These are phyloP conservation scores for Aureobasidium sp. DNA, from an alignment of 2,329 filamentous ascomycete species.

Conservation along the genomic window DNA sequence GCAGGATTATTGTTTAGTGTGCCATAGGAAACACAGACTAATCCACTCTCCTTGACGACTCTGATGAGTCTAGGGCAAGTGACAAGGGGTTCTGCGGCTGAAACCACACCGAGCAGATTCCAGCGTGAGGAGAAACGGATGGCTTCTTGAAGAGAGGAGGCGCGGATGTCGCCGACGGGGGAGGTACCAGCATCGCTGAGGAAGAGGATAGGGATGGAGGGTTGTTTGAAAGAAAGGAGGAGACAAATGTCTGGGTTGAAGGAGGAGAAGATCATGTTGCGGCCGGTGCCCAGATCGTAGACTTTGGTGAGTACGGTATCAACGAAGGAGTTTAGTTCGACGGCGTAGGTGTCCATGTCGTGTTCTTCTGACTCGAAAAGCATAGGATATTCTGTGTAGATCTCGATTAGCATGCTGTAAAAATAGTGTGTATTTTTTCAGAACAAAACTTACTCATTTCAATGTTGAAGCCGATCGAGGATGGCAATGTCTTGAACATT, in stretches of 20 bases:
- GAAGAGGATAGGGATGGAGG: slow-evolving; percentile 91
- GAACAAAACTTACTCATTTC: slow-evolving; percentile 62
- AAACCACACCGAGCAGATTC: slow-evolving; percentile 90
- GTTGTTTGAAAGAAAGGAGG: slow-evolving; percentile 91
- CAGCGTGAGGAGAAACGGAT: slow-evolving; percentile 90
- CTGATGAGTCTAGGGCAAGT: slow-evolving; percentile 81
- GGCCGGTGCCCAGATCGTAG: slow-evolving; percentile 71
- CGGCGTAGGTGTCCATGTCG: slow-evolving; percentile 92
- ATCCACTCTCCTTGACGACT: slow-evolving; percentile 86
- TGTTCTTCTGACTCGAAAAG: slow-evolving; percentile 90
- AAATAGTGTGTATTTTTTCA: too few relatives aligned
- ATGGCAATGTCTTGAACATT: slow-evolving; percentile 77
- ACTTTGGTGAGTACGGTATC: slow-evolving; percentile 87
- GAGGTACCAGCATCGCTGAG: slow-evolving; percentile 80
- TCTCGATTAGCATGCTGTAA: too few relatives aligned
- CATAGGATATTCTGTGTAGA: slow-evolving; percentile 74
- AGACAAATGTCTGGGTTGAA: slow-evolving; percentile 98
- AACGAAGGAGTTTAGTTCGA: slow-evolving; percentile 93
- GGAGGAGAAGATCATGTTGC: slow-evolving; percentile 94
- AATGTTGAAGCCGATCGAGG: slow-evolving; percentile 89
- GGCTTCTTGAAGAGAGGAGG: slow-evolving; percentile 87
- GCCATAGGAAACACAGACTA: slow-evolving; percentile 96
- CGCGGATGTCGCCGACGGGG: slow-evolving; percentile 78
- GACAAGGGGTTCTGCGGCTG: slow-evolving; percentile 79
- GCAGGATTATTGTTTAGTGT: slow-evolving; percentile 76